phyloP scores from a whole-genome alignment of 768 basidiomycete genomes.

The Pulveroboletus sp. region DNA sequence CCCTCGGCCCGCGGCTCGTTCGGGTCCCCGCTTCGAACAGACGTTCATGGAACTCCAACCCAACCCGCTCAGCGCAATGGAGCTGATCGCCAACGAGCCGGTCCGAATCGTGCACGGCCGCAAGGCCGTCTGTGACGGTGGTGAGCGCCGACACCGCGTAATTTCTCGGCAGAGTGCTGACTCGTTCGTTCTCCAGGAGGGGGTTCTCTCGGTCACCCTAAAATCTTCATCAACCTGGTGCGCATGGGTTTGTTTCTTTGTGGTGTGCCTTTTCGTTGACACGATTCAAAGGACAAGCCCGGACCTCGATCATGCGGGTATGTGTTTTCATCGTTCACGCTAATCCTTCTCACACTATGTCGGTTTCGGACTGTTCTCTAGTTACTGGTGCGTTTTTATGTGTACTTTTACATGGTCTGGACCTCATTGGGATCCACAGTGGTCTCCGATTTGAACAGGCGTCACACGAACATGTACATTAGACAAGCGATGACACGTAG shows the following conservation, averaged over 20 bases:
- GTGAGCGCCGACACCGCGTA: slow-evolving; percentile 46
- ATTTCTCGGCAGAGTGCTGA: slow-evolving; percentile 11
- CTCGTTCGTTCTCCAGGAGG: slow-evolving; percentile 60
- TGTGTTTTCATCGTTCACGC: slow-evolving; percentile 33
- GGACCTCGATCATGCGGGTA: slow-evolving; percentile 89
- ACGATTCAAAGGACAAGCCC: slow-evolving; percentile 65
- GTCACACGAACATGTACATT: slow-evolving; percentile 40
- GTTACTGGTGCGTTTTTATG: slow-evolving; percentile 44
- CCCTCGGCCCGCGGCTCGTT: slow-evolving; percentile 54
- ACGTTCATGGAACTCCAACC: slow-evolving; percentile 85
- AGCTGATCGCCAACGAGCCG: slow-evolving; percentile 81
- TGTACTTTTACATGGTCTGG: background rate
- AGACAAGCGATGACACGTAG: slow-evolving; percentile 7
- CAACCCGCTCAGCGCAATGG: slow-evolving; percentile 86
- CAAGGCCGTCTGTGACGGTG: slow-evolving; percentile 92
- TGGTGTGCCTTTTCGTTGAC: slow-evolving; percentile 5
- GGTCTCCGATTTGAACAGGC: slow-evolving; percentile 89
- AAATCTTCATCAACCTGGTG: slow-evolving; percentile 94
- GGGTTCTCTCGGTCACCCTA: slow-evolving; percentile 94
- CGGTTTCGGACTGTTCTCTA: slow-evolving; percentile 19
- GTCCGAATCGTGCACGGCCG: slow-evolving; percentile 76
- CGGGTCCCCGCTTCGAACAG: slow-evolving; percentile 89
- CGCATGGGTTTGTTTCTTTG: slow-evolving; percentile 26
- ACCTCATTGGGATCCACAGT: slow-evolving; percentile 38
- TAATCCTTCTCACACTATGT: slow-evolving; percentile 1